These are phyloP conservation scores for Penicillium steckii DNA, from an alignment of 495 filamentous ascomycete genomes.

Conservation along the genomic window DNA sequence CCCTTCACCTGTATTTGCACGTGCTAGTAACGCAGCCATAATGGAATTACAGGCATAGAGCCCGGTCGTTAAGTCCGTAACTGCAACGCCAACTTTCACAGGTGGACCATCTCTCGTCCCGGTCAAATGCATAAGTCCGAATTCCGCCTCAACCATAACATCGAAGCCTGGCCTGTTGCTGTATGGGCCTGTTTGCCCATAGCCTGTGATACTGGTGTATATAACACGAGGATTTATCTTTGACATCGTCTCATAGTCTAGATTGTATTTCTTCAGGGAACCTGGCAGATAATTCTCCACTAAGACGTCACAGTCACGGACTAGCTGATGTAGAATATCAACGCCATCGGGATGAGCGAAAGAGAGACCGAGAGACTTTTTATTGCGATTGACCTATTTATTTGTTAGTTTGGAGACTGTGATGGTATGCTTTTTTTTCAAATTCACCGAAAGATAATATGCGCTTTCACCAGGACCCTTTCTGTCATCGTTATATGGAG, in stretches of 20 bases:
- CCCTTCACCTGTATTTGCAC: slow-evolving; percentile 64
- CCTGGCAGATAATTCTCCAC: slow-evolving; percentile 95
- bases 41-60: slow-evolving; percentile 88
- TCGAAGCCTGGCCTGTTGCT: slow-evolving; percentile 86
- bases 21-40: slow-evolving; percentile 80
- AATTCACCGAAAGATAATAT: slow-evolving; percentile 65
- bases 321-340: slow-evolving; percentile 77
- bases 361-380: slow-evolving; percentile 85
- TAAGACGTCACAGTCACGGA: slow-evolving; percentile 78
- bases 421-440: not conserved
- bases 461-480: slow-evolving; percentile 79
- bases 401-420: slow-evolving; percentile 3
- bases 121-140: slow-evolving; percentile 96
- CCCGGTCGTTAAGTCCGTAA: slow-evolving; percentile 91
- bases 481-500: slow-evolving; percentile 60
- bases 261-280: slow-evolving; percentile 76
- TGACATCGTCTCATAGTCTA: slow-evolving; percentile 75
- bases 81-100: slow-evolving; percentile 95
- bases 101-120: slow-evolving; percentile 80
- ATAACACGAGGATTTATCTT: slow-evolving; percentile 71
- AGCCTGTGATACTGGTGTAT: slow-evolving; percentile 66
- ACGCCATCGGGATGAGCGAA: slow-evolving; percentile 79
- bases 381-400: slow-evolving; percentile 65
- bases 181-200: slow-evolving; percentile 90
- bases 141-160: slow-evolving; percentile 96